A percentile compares a stretch with the other conserved stretches of the same genome.
Evolutionary conservation across 306 rosid species (phyloP).

Genomic region (Casuarina equisetifolia): DNA sequence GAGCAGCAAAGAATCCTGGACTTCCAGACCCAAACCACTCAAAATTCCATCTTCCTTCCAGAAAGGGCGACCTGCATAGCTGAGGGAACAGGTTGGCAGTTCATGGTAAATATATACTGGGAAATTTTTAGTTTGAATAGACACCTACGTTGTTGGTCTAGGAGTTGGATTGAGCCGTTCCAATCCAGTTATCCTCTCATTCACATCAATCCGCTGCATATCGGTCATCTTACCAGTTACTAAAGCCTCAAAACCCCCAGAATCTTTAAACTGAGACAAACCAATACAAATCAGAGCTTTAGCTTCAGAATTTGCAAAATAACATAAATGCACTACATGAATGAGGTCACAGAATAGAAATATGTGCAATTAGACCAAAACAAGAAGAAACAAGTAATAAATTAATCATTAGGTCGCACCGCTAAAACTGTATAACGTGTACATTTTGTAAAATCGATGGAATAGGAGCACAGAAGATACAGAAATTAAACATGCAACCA

Average conservation of each 20-base stretch:
- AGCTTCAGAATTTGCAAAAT: slow-evolving; percentile 9
- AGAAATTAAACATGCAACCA: neutral
- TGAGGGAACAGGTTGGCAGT: slow-evolving; percentile 39
- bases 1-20: slow-evolving; percentile 75
- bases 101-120: slow-evolving; percentile 23
- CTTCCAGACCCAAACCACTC: slow-evolving; percentile 91
- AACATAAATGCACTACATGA: neutral
- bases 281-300: slow-evolving; percentile 21
- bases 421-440: neutral
- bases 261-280: slow-evolving; percentile 81
- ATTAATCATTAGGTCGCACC: neutral
- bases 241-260: slow-evolving; percentile 89
- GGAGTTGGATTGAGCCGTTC: slow-evolving; percentile 97
- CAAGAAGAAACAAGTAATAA: neutral
- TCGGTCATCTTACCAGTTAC: slow-evolving; percentile 83
- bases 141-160: slow-evolving; percentile 89
- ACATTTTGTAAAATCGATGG: neutral
- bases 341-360: neutral
- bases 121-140: neutral
- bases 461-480: neutral
- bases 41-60: slow-evolving; percentile 94
- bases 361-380: neutral
- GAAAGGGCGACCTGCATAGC: slow-evolving; percentile 86
- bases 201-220: slow-evolving; percentile 81
- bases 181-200: slow-evolving; percentile 88